These are phyloP conservation scores for Cyberlindnera mississippiensis DNA, from an alignment of 805 yeast genomes.

Conservation along the genomic window DNA sequence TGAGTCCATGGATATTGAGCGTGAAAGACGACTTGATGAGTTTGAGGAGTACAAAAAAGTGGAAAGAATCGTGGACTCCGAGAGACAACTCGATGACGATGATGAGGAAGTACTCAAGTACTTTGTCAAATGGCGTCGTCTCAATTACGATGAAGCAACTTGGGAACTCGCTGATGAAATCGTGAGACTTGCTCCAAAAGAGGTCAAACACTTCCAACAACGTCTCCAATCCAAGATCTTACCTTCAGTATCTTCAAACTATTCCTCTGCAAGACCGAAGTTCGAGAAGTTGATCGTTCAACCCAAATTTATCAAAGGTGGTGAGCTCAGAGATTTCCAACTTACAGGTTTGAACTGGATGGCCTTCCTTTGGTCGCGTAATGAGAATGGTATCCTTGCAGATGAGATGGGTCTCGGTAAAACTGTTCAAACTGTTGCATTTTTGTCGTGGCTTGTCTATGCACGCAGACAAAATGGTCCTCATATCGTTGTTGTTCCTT, in stretches of 20 bases:
- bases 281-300: slow-evolving; percentile 85
- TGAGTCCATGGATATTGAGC: slow-evolving; percentile 89
- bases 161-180: slow-evolving; percentile 94
- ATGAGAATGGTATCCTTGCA: slow-evolving; percentile 95
- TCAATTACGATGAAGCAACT: slow-evolving; percentile 92
- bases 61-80: slow-evolving; percentile 85
- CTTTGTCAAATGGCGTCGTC: slow-evolving; percentile 88
- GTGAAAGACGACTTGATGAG: slow-evolving; percentile 80
- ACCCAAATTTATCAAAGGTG: slow-evolving; percentile 86
- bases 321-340: slow-evolving; percentile 94
- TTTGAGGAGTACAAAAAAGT: slow-evolving; percentile 79
- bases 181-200: slow-evolving; percentile 77
- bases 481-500: slow-evolving; percentile 91
- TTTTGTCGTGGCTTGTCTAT: slow-evolving; percentile 89
- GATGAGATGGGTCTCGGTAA: slow-evolving; percentile 99
- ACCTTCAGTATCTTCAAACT: slow-evolving; percentile 76
- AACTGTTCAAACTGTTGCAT: slow-evolving; percentile 94
- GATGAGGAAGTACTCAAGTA: slow-evolving; percentile 72
- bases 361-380: slow-evolving; percentile 98
- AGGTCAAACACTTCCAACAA: slow-evolving; percentile 78
- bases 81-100: slow-evolving; percentile 57
- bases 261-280: slow-evolving; percentile 72
- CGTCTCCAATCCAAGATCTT: slow-evolving; percentile 79
- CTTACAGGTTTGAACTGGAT: slow-evolving; percentile 98
- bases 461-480: slow-evolving; percentile 98